Percentiles rank a stretch among this genome's conserved stretches.
phyloP scores from a whole-genome alignment of 2,329 filamentous ascomycete species.

The Colletotrichum kahawae region DNA sequence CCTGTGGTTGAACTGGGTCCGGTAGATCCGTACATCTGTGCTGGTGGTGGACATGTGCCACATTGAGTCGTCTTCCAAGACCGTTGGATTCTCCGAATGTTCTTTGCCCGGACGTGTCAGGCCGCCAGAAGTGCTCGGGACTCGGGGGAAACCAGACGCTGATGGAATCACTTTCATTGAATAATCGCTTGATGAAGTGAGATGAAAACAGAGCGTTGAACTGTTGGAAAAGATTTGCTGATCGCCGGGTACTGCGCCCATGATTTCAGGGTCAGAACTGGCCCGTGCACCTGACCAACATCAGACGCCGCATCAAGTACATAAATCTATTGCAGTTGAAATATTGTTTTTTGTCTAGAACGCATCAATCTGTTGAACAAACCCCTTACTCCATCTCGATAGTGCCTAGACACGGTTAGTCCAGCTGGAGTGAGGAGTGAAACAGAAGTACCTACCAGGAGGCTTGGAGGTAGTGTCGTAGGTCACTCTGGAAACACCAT shows the following conservation, averaged over 20 bases:
- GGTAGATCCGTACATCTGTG: not conserved
- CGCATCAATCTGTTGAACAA: not conserved
- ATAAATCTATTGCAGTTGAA: not conserved
- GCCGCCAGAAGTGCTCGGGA: not conserved
- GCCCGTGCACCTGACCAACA: not conserved
- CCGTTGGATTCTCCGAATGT: not conserved
- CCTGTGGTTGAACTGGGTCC: not conserved
- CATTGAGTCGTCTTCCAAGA: not conserved
- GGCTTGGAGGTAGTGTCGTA: conserved; percentile 44
- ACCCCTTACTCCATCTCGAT: not conserved
- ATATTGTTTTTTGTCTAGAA: not conserved
- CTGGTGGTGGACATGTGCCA: not conserved
- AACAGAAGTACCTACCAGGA: not conserved
- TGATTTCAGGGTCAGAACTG: not conserved
- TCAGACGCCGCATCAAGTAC: not conserved
- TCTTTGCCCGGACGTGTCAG: not conserved
- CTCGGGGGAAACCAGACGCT: not conserved
- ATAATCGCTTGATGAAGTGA: not conserved
- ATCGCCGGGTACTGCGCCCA: not conserved
- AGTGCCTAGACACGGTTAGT: not conserved
- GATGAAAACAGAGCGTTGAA: not conserved
- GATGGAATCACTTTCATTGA: not conserved
- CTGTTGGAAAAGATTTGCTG: not conserved
- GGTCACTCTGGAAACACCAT: conserved; percentile 72
- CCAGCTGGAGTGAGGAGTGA: not conserved